Conservation (phyloP, 768 basidiomycete genomes). For the Chalciporus piperatus region DNA sequence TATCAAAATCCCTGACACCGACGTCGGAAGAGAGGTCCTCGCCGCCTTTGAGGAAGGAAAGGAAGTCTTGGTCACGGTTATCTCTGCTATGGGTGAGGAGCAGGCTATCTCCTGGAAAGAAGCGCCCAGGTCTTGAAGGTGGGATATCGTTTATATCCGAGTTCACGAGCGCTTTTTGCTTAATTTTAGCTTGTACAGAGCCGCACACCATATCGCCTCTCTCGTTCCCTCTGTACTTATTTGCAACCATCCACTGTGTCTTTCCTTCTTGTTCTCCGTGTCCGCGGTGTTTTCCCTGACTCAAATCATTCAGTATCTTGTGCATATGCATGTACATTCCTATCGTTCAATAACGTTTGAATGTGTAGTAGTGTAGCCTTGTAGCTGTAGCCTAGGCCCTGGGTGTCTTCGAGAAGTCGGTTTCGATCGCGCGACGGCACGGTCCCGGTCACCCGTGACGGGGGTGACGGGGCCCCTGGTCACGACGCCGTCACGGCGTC, state of each 20-base stretch:
- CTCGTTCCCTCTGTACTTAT: constrained; percentile 17
- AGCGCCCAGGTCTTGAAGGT: constrained; percentile 57
- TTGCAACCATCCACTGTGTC: constrained; percentile 8
- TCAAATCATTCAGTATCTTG: constrained; percentile 22
- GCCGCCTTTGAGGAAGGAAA: constrained; percentile 78
- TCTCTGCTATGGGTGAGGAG: constrained; percentile 92
- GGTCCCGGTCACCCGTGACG: too few species aligned
- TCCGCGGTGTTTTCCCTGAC: constrained; percentile 7
- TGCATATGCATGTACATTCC: constrained; percentile 28
- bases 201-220: not conserved
- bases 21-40: constrained; percentile 72
- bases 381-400: constrained; percentile 13
- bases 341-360: constrained; percentile 24
- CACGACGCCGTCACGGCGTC: too few species aligned
- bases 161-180: too few species aligned
- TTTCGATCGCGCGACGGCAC: too few species aligned
- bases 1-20: constrained; percentile 86
- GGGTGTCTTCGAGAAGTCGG: constrained; percentile 1
- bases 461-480: too few species aligned
- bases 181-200: not conserved
- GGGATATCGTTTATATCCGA: not conserved
- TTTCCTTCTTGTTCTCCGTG: constrained; percentile 8
- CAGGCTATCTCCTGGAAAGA: constrained; percentile 89
- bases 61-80: constrained; percentile 83
- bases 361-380: constrained; percentile 29